Conservation (phyloP, 140 eudicot genomes). For the Erigeron philadelphicus region DNA sequence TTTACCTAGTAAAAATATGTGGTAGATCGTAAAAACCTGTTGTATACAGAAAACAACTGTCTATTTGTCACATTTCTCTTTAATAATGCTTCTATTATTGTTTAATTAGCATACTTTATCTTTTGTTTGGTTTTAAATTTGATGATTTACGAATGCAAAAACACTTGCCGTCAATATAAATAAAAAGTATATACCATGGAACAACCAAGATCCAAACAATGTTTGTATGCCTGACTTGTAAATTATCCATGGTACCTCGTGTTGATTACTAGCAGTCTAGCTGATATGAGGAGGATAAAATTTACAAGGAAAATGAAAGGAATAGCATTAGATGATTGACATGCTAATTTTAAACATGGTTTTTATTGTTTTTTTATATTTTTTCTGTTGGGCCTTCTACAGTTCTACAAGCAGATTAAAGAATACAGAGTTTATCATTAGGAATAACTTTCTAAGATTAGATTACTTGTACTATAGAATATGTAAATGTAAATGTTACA, state of each 20-base stretch:
- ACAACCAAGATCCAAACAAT: neutral
- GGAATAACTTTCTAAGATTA: neutral
- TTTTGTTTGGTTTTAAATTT: too few species aligned
- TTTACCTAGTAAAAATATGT: too few species aligned
- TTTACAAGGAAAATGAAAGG: neutral
- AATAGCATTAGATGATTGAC: constrained; percentile 7
- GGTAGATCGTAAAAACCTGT: too few species aligned
- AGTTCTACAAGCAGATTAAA: neutral
- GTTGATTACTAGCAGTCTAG: neutral
- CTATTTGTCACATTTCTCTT: too few species aligned
- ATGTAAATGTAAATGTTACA: constrained; percentile 18
- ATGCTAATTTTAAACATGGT: neutral
- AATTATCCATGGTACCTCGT: neutral
- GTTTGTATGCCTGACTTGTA: neutral
- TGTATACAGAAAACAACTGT: too few species aligned
- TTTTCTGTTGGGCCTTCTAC: neutral
- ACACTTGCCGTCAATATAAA: neutral
- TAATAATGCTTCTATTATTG: too few species aligned
- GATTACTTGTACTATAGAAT: neutral
- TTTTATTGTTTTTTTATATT: neutral
- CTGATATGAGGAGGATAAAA: neutral
- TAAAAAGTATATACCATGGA: too few species aligned
- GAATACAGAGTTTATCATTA: neutral
- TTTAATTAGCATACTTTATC: too few species aligned
- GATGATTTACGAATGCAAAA: neutral